Percentiles rank a stretch among this genome's conserved stretches.
These are phyloP conservation scores for Camillea tinctor DNA, from an alignment of 2,329 filamentous ascomycete genomes.

Conservation along the genomic window DNA sequence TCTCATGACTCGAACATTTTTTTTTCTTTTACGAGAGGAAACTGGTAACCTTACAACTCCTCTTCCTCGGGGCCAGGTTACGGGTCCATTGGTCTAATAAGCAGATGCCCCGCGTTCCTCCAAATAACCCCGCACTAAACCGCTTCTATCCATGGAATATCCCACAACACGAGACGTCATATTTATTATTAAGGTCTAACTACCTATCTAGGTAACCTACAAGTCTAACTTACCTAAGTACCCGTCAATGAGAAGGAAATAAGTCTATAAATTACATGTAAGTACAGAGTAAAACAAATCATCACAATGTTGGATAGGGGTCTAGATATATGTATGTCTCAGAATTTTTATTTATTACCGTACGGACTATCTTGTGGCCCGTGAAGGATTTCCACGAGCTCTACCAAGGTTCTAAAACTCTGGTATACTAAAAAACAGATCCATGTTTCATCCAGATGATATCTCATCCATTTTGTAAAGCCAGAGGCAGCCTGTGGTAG, in stretches of 20 bases:
- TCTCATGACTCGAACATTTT: neutral
- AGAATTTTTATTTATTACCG: conserved; percentile 4
- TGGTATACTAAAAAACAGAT: conserved; percentile 4
- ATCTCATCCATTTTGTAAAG: conserved; percentile 13
- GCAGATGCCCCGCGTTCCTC: conserved; percentile 12
- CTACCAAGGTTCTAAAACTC: conserved; percentile 6
- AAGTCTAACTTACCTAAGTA: too few relatives aligned
- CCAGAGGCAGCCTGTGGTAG: conserved; percentile 5
- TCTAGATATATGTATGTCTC: too few relatives aligned
- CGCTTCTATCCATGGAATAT: neutral
- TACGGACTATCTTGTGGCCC: conserved; percentile 3
- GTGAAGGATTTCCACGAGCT: conserved; percentile 1
- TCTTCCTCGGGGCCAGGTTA: conserved; percentile 1
- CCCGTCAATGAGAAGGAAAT: neutral
- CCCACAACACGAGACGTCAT: neutral
- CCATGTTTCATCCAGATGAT: conserved; percentile 2
- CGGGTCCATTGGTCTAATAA: neutral
- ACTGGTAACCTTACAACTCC: too few relatives aligned
- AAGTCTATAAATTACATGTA: too few relatives aligned
- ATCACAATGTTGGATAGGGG: neutral
- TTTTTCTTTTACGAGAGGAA: neutral
- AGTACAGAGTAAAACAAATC: too few relatives aligned
- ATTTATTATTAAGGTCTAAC: too few relatives aligned
- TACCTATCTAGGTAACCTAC: too few relatives aligned
- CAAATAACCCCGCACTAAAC: conserved; percentile 17